These are phyloP conservation scores for Oxyria digyna DNA, from an alignment of 148 eudicot genomes.

Conservation along the genomic window DNA sequence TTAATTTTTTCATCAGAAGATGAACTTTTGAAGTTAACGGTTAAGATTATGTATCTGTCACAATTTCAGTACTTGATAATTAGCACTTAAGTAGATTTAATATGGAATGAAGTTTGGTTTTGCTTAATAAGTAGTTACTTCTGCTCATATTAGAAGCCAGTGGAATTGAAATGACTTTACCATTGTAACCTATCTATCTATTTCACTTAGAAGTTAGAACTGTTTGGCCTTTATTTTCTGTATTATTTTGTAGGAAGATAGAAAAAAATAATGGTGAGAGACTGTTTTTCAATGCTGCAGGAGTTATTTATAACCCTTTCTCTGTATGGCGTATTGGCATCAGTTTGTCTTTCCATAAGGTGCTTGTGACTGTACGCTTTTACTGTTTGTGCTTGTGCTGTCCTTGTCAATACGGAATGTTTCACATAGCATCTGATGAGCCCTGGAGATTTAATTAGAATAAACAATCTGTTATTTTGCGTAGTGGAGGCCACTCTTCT, in stretches of 20 bases:
- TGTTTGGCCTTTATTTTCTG: not conserved
- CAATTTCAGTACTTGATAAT: not conserved
- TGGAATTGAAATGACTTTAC: not conserved
- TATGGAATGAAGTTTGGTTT: not conserved
- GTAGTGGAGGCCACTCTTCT: not conserved
- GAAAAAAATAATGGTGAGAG: not conserved
- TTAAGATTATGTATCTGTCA: not conserved
- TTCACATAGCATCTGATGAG: not conserved
- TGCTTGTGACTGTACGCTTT: not conserved
- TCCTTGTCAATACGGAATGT: not conserved
- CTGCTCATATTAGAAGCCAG: not conserved
- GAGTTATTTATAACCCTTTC: not conserved
- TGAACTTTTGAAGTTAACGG: not conserved
- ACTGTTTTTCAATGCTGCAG: not conserved
- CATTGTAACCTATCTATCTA: not conserved
- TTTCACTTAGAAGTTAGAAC: not conserved
- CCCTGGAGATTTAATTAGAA: not conserved
- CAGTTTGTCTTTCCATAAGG: not conserved
- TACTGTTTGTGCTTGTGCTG: not conserved
- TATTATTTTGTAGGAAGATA: not conserved
- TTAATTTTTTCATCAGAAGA: not conserved
- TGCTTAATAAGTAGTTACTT: not conserved
- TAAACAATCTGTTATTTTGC: not conserved
- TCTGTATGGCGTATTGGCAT: not conserved
- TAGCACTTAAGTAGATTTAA: not conserved